phyloP scores from a whole-genome alignment of 2,329 filamentous ascomycete species.

The Fusarium papillatum region DNA sequence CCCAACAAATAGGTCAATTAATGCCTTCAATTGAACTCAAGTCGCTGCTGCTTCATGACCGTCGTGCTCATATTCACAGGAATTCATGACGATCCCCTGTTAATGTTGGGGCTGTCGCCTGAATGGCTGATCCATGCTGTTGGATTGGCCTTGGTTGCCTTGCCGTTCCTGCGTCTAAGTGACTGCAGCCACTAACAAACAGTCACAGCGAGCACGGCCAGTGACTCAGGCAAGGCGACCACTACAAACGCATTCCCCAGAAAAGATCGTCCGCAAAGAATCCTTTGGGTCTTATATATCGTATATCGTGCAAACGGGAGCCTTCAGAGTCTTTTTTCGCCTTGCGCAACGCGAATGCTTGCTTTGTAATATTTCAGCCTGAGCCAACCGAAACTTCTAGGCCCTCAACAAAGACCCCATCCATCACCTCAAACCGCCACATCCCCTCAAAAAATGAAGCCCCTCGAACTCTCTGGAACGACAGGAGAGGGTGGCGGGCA shows the following conservation, averaged over 20 bases:
- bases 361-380: neutral
- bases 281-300: neutral
- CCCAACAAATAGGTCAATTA: neutral
- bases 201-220: neutral
- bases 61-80: neutral
- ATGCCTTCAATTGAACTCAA: neutral
- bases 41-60: neutral
- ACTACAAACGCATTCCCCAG: neutral
- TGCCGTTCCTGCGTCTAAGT: neutral
- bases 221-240: neutral
- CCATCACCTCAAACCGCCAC: neutral
- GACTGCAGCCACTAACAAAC: neutral
- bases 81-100: neutral
- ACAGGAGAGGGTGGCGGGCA: conserved; percentile 75
- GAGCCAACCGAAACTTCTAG: conserved; percentile 1
- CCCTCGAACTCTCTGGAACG: conserved; percentile 66
- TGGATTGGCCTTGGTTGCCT: neutral
- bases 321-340: neutral
- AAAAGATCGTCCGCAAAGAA: neutral
- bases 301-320: neutral
- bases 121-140: neutral
- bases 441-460: conserved; percentile 43
- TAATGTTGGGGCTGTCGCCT: neutral
- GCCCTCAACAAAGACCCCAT: neutral
- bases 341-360: conserved; percentile 11